Conservation (phyloP, 2,329 filamentous ascomycete species). For the Laburnicola sp. region DNA sequence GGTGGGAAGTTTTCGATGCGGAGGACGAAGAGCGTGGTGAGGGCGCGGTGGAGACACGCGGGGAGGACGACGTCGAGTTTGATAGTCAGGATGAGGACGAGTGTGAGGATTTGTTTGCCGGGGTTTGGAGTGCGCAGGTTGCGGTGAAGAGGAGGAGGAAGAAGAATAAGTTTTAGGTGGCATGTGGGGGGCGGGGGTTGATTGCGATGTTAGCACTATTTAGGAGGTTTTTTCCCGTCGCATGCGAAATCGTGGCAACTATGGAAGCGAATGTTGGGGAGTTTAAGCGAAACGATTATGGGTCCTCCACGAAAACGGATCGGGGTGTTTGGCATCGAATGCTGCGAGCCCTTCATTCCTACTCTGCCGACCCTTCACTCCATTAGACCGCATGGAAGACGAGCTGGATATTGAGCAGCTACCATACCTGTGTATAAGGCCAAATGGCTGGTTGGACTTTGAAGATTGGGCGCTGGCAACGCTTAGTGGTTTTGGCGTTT, state of each 20-base stretch:
- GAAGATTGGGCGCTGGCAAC: too few relatives aligned
- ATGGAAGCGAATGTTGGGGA: too few relatives aligned
- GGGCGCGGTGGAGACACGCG: slow-evolving; percentile 10
- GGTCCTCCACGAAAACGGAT: too few relatives aligned
- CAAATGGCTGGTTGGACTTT: too few relatives aligned
- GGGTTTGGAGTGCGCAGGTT: slow-evolving; percentile 61
- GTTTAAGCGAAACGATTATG: too few relatives aligned
- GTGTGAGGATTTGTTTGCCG: slow-evolving; percentile 66
- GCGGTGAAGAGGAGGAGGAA: slow-evolving; percentile 48
- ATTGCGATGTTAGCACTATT: not conserved
- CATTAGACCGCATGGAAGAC: too few relatives aligned
- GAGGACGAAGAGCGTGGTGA: slow-evolving; percentile 21
- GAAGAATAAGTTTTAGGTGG: slow-evolving; percentile 1
- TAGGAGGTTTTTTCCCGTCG: not conserved
- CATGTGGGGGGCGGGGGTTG: not conserved
- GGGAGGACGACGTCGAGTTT: slow-evolving; percentile 56
- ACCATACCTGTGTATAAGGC: too few relatives aligned
- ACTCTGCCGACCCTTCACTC: too few relatives aligned
- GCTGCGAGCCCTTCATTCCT: too few relatives aligned
- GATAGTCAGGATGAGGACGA: slow-evolving; percentile 69
- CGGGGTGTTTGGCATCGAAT: too few relatives aligned
- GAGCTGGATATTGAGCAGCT: too few relatives aligned
- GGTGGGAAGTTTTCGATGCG: slow-evolving; percentile 54
- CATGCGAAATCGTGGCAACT: too few relatives aligned
- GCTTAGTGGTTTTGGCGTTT: not conserved